A percentile compares a stretch with the other conserved stretches of the same genome.
Conservation (phyloP, 805 yeast species). For the Candida gorgasii region DNA sequence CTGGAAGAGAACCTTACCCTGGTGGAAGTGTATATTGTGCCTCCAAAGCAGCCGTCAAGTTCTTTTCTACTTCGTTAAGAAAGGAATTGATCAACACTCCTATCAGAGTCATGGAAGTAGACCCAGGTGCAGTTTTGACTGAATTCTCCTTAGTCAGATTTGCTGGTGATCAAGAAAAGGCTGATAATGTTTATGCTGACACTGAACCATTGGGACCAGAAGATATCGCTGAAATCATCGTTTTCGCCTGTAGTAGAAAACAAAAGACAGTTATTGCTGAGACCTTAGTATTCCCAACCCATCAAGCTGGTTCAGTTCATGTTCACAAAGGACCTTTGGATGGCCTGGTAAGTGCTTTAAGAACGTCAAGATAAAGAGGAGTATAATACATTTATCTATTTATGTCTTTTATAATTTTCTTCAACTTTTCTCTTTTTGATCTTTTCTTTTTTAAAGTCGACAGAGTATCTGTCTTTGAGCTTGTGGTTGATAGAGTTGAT, state of each 20-base stretch:
- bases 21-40: conserved; percentile 43
- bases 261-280: conserved; percentile 40
- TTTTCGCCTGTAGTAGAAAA: conserved; percentile 35
- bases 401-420: conserved; percentile 8
- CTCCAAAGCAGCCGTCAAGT: conserved; percentile 37
- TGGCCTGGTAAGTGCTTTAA: neutral
- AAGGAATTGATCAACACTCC: conserved; percentile 37
- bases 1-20: conserved; percentile 40
- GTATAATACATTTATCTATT: too few relatives aligned
- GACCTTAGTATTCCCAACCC: conserved; percentile 37
- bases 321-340: conserved; percentile 21
- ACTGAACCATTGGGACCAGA: conserved; percentile 34
- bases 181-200: conserved; percentile 36
- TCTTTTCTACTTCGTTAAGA: conserved; percentile 34
- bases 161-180: conserved; percentile 31
- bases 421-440: conserved; percentile 11
- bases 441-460: conserved; percentile 5
- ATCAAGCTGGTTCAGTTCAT: conserved; percentile 36
- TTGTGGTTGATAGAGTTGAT: neutral
- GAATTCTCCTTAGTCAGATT: conserved; percentile 39
- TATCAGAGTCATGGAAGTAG: conserved; percentile 40
- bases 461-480: neutral
- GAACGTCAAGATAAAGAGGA: too few relatives aligned
- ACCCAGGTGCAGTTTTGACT: conserved; percentile 43
- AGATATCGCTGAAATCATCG: conserved; percentile 42